Percentiles rank a stretch among this genome's conserved stretches.
Conservation (phyloP, 371 early-diverging fungal genomes). For the Dichotomocladium elegans region DNA sequence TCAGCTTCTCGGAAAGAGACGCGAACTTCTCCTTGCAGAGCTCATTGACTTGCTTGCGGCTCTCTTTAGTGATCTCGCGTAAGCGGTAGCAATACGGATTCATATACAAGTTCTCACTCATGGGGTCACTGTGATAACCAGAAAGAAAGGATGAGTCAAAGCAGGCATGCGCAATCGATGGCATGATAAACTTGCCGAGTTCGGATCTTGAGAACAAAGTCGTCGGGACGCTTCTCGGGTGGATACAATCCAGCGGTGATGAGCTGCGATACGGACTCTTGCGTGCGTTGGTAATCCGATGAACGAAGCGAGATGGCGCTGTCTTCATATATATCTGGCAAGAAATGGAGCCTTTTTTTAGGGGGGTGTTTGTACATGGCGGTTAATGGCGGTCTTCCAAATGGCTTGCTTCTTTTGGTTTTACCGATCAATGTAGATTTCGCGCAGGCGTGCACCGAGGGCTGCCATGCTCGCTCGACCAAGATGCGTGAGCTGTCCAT, state of each 20-base stretch:
- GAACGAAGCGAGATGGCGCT: slow-evolving; percentile 56
- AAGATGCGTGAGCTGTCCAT: slow-evolving; percentile 74
- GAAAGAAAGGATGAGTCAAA: no score
- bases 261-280: slow-evolving; percentile 72
- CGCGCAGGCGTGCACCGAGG: slow-evolving; percentile 58
- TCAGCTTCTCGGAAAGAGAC: slow-evolving; percentile 19
- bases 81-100: slow-evolving; percentile 42
- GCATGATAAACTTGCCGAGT: slow-evolving; percentile 27
- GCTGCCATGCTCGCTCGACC: slow-evolving; percentile 62
- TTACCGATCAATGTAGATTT: slow-evolving; percentile 61
- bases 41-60: slow-evolving; percentile 23
- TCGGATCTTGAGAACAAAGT: slow-evolving; percentile 27
- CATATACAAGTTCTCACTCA: slow-evolving; percentile 40
- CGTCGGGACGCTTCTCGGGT: slow-evolving; percentile 17
- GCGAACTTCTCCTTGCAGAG: slow-evolving; percentile 28
- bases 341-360: slow-evolving; percentile 28
- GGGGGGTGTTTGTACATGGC: not conserved
- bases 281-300: slow-evolving; percentile 67
- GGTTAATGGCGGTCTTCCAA: not conserved
- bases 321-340: slow-evolving; percentile 39
- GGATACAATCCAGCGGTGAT: slow-evolving; percentile 68
- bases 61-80: slow-evolving; percentile 31
- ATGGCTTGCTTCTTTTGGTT: slow-evolving; percentile 1
- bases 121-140: slow-evolving; percentile 27
- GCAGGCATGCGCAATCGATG: no score